Base-by-base conservation (phyloP, 495 filamentous ascomycete genomes). In the Saxophila tyrrhenica region DNA sequence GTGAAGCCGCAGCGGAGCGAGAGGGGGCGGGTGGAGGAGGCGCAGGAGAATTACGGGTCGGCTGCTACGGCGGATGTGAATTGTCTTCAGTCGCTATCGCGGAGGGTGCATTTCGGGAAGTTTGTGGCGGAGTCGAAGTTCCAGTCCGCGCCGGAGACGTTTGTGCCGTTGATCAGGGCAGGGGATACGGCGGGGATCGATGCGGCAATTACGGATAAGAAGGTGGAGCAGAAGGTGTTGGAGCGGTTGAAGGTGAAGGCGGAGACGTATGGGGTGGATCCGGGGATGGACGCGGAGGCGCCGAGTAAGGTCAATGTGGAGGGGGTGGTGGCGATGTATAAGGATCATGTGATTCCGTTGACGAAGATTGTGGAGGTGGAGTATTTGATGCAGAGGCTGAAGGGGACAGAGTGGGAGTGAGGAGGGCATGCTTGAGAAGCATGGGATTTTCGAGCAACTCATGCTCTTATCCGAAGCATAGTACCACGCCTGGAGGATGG, bases 91-190 rank as follows among this genome's bases (percentile, higher is more conserved):
- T 87, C 94, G 16, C 73, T 99, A 11, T 95, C 89, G 42, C 77
- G 90, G 17, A 77, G 94, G 46, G 87, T 99, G 57, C 94, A 99
- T 69, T 99, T 96, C 70, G 94, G 94, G 53, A 99, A 95, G 74
- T 96, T 96, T 64, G 94, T 99, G 3, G 94, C 94, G 11, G 94
- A 99, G 74, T 83, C 86, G n/a, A 99, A 99, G 75, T 99, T 96
- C 68, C 79, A 76, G 62, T 80, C 85, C 54, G 87, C 95, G 61
- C 78, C 82, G 25, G 87, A 91, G 61, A 72, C 65, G 52, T 97
- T 89, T 68, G 87, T 88, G 0, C 67, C 71, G 50, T 66, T 96
- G 71, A 96, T 99, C 67, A 79, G 79, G 61, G 81, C 76, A 13
- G 81, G 74, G 50, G 90, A 99, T 70, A 73, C 87, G 2, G 68